A percentile compares a stretch with the other conserved stretches of the same genome.
Evolutionary conservation across 169 alveolate species (phyloP).

Genomic region (Plasmodium falciparum): DNA sequence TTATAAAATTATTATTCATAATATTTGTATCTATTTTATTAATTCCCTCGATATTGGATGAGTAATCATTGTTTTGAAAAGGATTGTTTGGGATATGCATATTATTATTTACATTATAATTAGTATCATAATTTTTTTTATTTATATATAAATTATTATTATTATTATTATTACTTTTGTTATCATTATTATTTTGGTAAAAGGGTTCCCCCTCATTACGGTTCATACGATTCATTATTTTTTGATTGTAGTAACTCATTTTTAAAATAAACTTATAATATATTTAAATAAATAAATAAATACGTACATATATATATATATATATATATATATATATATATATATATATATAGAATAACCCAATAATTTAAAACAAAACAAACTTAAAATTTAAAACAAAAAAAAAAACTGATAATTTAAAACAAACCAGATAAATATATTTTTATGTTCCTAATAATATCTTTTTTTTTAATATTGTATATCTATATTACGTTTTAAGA

Average conservation of each 20-base stretch:
- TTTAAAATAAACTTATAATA: background rate
- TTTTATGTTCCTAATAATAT: no score
- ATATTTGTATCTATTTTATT: background rate
- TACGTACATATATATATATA: no score
- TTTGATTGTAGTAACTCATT: conserved; percentile 34
- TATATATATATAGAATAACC: no score
- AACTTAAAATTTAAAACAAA: no score
- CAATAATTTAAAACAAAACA: no score
- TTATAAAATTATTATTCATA: background rate
- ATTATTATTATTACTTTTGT: conserved; percentile 17
- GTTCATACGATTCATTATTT: conserved; percentile 35
- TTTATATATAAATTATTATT: conserved; percentile 25
- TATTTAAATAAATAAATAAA: no score
- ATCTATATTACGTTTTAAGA: no score
- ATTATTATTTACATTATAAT: conserved; percentile 13
- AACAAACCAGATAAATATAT: no score
- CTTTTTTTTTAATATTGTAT: no score
- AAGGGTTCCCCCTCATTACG: background rate
- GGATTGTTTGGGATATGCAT: conserved; percentile 31
- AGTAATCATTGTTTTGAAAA: conserved; percentile 20
- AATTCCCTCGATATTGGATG: background rate
- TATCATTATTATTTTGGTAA: conserved; percentile 16
- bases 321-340: no score
- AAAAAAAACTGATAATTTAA: no score
- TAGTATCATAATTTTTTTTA: conserved; percentile 46